Conservation (phyloP, 129 eudicot species). For the Kitagawia praeruptora region DNA sequence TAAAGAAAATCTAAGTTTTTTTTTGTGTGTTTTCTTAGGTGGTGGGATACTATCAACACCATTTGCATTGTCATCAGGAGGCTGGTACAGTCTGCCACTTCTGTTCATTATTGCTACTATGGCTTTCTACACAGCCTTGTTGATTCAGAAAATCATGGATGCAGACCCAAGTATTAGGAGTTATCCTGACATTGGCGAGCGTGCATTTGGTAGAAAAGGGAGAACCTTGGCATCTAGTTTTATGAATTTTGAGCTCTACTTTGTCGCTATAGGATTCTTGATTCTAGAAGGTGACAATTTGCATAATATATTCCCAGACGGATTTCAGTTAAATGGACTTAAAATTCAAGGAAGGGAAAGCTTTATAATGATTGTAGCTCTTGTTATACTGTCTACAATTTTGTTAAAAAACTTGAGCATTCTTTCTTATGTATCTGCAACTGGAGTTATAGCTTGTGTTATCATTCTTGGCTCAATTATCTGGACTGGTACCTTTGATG, state of each 20-base stretch:
- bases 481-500: constrained; percentile 68
- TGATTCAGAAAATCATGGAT: constrained; percentile 77
- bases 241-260: constrained; percentile 66
- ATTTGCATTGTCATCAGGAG: constrained; percentile 72
- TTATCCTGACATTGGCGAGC: constrained; percentile 69
- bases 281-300: constrained; percentile 82
- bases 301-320: constrained; percentile 44
- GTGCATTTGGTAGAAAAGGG: constrained; percentile 67
- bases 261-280: constrained; percentile 80
- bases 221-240: constrained; percentile 33
- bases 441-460: constrained; percentile 63
- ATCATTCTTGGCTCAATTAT: constrained; percentile 53
- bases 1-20: not conserved
- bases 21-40: constrained; percentile 33
- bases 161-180: constrained; percentile 46
- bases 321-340: constrained; percentile 28
- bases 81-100: constrained; percentile 64
- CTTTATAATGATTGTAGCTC: constrained; percentile 49
- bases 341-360: constrained; percentile 33
- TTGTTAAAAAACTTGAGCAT: constrained; percentile 53
- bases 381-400: constrained; percentile 54
- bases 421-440: constrained; percentile 71
- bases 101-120: constrained; percentile 44
- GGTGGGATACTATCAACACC: constrained; percentile 69
- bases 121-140: constrained; percentile 62